These are phyloP conservation scores for Syncephalastrum sp. DNA, from an alignment of 371 early-diverging fungal genomes.

Conservation along the genomic window DNA sequence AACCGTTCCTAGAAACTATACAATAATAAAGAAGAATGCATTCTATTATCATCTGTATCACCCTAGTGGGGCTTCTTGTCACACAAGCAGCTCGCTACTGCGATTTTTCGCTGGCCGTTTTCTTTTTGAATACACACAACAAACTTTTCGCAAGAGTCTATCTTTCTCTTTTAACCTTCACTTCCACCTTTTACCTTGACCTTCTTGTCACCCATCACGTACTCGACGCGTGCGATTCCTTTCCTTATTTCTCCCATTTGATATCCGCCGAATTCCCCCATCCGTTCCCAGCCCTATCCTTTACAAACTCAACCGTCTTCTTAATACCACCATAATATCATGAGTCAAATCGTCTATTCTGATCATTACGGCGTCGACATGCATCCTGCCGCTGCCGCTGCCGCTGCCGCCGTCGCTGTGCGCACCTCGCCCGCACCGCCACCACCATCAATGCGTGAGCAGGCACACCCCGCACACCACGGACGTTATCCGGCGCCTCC, in stretches of 20 bases:
- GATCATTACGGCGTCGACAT: constrained; percentile 4
- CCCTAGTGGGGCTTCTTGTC: constrained; percentile 1
- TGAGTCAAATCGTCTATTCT: constrained; percentile 13
- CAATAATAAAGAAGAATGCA: background rate
- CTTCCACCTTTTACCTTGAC: too few relatives aligned
- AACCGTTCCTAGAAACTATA: background rate
- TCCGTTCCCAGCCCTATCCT: too few relatives aligned
- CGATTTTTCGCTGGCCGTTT: background rate
- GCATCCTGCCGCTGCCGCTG: constrained; percentile 2
- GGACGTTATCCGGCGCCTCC: constrained; percentile 6
- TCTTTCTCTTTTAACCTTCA: constrained; percentile 1
- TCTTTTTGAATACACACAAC: constrained; percentile 4
- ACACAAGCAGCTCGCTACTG: constrained; percentile 4
- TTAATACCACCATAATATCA: background rate
- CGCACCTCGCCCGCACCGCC: constrained; percentile 3
- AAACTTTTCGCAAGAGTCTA: constrained; percentile 1
- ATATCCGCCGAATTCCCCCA: too few relatives aligned
- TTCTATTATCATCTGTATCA: too few relatives aligned
- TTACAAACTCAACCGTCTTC: too few relatives aligned
- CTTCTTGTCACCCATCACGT: too few relatives aligned
- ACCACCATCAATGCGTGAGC: too few relatives aligned
- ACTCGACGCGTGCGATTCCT: background rate
- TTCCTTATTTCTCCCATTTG: constrained; percentile 3
- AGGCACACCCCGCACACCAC: background rate
- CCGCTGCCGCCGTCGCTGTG: constrained; percentile 4